Evolutionary conservation across 371 early-diverging fungal genomes (phyloP).

Genomic region (Lichtheimia ornata): DNA sequence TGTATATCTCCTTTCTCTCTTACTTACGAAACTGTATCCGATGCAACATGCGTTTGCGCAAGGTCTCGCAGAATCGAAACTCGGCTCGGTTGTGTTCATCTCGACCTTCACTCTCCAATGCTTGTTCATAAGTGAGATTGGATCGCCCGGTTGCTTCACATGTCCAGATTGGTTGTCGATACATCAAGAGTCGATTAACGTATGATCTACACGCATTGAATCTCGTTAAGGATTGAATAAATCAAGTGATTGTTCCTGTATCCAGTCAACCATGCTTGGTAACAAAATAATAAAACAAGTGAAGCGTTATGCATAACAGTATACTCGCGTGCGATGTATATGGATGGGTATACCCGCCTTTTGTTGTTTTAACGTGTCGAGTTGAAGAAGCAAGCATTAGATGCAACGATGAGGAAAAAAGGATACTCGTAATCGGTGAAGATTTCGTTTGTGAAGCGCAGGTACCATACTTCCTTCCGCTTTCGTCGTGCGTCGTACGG

Average conservation of each 20-base stretch:
- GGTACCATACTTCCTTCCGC: slow-evolving; percentile 69
- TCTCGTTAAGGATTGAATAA: slow-evolving; percentile 7
- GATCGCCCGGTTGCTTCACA: slow-evolving; percentile 77
- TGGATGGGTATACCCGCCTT: too few relatives aligned
- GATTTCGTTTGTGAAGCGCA: slow-evolving; percentile 85
- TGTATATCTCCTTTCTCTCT: not conserved
- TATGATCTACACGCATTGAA: slow-evolving; percentile 61
- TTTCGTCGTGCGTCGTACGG: slow-evolving; percentile 41
- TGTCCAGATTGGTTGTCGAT: slow-evolving; percentile 76
- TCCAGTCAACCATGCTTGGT: not conserved
- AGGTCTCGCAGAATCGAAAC: slow-evolving; percentile 62
- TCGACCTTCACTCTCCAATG: slow-evolving; percentile 75
- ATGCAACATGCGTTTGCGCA: slow-evolving; percentile 60
- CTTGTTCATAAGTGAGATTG: slow-evolving; percentile 81
- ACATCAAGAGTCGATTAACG: slow-evolving; percentile 67
- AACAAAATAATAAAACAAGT: not conserved
- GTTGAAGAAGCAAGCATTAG: not conserved
- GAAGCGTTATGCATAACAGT: too few relatives aligned
- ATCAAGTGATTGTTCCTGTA: too few relatives aligned
- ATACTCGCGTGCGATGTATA: too few relatives aligned
- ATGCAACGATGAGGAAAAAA: slow-evolving; percentile 15
- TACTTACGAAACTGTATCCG: slow-evolving; percentile 72
- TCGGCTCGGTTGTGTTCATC: slow-evolving; percentile 51
- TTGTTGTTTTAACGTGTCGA: too few relatives aligned
- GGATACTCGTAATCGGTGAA: slow-evolving; percentile 84